phyloP scores from a whole-genome alignment of 352 stramenopile species.

The Globisporangium megalacanthum region DNA sequence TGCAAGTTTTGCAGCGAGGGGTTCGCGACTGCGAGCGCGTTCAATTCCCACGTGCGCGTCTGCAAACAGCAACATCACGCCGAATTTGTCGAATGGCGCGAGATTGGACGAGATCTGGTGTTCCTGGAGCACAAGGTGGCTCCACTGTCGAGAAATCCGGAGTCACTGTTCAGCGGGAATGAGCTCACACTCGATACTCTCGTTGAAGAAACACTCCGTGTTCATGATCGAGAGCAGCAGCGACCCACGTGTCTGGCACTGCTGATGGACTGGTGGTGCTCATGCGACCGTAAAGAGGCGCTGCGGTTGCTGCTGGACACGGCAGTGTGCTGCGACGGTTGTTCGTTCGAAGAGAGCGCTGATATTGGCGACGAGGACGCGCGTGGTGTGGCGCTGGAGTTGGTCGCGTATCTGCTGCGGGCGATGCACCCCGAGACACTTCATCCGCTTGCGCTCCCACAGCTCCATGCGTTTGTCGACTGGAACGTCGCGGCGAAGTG shows the following conservation, averaged over 20 bases:
- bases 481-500: neutral
- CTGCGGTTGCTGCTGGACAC: neutral
- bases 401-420: conserved; percentile 7
- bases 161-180: neutral
- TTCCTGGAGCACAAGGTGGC: neutral
- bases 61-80: neutral
- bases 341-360: neutral
- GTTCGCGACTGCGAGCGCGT: conserved; percentile 6
- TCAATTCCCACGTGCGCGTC: neutral
- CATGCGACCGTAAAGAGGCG: neutral
- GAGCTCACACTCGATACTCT: neutral
- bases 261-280: neutral
- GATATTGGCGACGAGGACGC: neutral
- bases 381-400: neutral
- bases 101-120: conserved; percentile 3
- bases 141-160: neutral
- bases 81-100: conserved; percentile 8
- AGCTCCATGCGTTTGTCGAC: conserved; percentile 10
- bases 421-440: neutral
- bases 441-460: conserved; percentile 4
- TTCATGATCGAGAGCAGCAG: neutral
- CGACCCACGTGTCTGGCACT: neutral
- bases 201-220: neutral
- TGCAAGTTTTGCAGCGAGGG: conserved; percentile 8
- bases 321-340: conserved; percentile 1